Evolutionary conservation across 768 basidiomycete species (phyloP).

Genomic region (Flagelloscypha sp.): DNA sequence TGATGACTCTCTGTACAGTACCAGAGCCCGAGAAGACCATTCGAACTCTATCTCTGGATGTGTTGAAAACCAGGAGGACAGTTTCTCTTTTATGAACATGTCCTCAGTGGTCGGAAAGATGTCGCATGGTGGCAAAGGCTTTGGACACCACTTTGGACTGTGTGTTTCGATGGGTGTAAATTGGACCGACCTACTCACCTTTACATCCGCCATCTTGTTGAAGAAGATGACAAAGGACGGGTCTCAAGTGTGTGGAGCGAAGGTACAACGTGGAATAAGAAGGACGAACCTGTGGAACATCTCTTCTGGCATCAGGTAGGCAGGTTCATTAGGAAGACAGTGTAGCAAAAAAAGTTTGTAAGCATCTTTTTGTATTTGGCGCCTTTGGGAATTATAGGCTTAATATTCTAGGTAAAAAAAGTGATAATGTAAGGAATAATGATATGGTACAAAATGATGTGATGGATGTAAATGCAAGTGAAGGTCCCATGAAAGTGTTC

Average conservation of each 20-base stretch:
- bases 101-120: conserved; percentile 41
- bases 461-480: too few species aligned
- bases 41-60: conserved; percentile 33
- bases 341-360: too few species aligned
- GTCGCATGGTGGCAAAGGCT: conserved; percentile 67
- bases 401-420: too few species aligned
- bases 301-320: conserved; percentile 57
- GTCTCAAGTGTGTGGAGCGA: conserved; percentile 42
- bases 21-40: conserved; percentile 47
- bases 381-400: too few species aligned
- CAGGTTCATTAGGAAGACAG: conserved; percentile 50
- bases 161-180: conserved; percentile 54
- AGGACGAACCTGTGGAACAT: conserved; percentile 45
- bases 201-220: conserved; percentile 31
- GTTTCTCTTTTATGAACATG: conserved; percentile 66
- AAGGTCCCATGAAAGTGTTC: too few species aligned
- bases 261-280: conserved; percentile 36
- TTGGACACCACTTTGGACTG: conserved; percentile 64
- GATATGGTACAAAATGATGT: too few species aligned
- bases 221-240: conserved; percentile 14
- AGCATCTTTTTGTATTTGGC: too few species aligned
- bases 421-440: too few species aligned
- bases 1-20: conserved; percentile 61
- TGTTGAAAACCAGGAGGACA: conserved; percentile 59
- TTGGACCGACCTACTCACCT: conserved; percentile 48